phyloP scores from a whole-genome alignment of 1,284 basidiomycete genomes.

The Bjerkandera adusta region DNA sequence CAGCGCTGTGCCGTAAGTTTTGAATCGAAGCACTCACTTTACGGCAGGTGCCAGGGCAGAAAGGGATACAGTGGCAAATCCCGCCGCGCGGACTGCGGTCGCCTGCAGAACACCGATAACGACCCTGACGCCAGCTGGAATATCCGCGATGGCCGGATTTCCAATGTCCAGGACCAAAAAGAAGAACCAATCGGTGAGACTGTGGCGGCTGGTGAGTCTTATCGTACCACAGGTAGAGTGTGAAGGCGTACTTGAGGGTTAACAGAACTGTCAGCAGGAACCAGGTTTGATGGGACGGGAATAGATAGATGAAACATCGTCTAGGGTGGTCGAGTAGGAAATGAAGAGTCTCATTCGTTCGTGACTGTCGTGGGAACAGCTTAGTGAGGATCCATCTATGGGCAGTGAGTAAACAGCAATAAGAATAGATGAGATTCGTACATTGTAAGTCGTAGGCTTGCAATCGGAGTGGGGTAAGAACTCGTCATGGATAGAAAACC shows the following conservation, averaged over 20 bases:
- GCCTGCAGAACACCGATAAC: slow-evolving; percentile 73
- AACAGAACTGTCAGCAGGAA: slow-evolving; percentile 74
- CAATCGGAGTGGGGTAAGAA: not conserved
- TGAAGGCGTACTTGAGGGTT: slow-evolving; percentile 59
- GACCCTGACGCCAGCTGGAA: slow-evolving; percentile 71
- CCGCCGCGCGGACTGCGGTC: slow-evolving; percentile 83
- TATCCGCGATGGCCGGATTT: slow-evolving; percentile 65
- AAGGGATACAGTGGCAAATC: slow-evolving; percentile 78
- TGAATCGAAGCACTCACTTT: slow-evolving; percentile 38
- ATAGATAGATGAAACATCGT: slow-evolving; percentile 92
- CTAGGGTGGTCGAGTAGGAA: slow-evolving; percentile 97
- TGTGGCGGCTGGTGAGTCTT: slow-evolving; percentile 9
- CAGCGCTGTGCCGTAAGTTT: slow-evolving; percentile 10
- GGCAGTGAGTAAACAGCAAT: not conserved
- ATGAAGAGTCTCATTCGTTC: slow-evolving; percentile 76
- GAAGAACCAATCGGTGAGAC: slow-evolving; percentile 72
- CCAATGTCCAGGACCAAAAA: slow-evolving; percentile 92
- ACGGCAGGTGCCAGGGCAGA: slow-evolving; percentile 71
- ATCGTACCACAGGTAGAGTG: not conserved
- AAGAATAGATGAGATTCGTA: slow-evolving; percentile 29
- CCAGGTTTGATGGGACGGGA: slow-evolving; percentile 96
- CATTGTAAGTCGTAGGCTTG: slow-evolving; percentile 66
- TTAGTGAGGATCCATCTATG: slow-evolving; percentile 75
- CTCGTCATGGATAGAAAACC: not conserved
- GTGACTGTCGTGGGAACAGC: slow-evolving; percentile 56